A percentile compares a stretch with the other conserved stretches of the same genome.
Conservation (phyloP, 441 rosid genomes). For the Breynia disticha region DNA sequence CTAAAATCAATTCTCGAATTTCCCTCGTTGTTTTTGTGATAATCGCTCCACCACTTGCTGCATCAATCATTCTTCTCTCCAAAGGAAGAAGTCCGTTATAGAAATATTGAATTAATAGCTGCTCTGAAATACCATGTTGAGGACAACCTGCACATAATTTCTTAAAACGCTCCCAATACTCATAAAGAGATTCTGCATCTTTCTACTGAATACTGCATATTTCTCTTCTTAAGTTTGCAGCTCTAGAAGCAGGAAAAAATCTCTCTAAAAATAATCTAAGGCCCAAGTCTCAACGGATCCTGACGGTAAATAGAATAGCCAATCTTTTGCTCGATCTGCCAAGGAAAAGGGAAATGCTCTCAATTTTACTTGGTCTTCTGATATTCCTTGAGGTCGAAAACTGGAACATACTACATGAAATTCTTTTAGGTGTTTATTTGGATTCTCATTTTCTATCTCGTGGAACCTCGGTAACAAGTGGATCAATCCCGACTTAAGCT, state of each 20-base stretch:
- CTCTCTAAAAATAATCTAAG: background rate
- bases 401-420: slow-evolving; percentile 1
- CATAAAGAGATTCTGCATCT: background rate
- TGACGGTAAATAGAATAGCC: background rate
- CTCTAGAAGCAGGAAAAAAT: background rate
- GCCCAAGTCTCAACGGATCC: background rate
- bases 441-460: slow-evolving; percentile 5
- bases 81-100: background rate
- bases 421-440: slow-evolving; percentile 9
- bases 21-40: background rate
- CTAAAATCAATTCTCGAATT: too few species aligned
- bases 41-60: background rate
- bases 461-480: background rate
- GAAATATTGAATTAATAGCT: background rate
- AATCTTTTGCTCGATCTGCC: background rate
- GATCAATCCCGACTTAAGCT: background rate
- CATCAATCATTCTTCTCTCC: background rate
- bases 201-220: background rate
- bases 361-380: background rate
- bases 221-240: background rate
- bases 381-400: too few species aligned
- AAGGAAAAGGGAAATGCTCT: slow-evolving; percentile 2
- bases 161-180: background rate
- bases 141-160: too few species aligned
- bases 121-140: background rate